Evolutionary conservation across 2,329 filamentous ascomycete species (phyloP).

Genomic region (Fusarium concolor): DNA sequence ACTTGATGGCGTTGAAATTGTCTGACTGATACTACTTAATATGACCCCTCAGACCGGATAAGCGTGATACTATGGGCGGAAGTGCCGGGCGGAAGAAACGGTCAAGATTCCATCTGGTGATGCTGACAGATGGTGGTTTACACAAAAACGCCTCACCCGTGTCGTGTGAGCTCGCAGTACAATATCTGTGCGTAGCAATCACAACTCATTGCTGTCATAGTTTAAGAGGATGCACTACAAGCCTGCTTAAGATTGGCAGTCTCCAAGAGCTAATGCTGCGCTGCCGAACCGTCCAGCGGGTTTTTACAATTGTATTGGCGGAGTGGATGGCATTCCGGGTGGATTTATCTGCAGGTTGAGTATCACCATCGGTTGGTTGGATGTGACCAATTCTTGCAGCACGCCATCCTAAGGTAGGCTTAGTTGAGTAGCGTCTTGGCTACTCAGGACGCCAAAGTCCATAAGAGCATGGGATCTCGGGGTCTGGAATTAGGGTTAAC

Average conservation of each 20-base stretch:
- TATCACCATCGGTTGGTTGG: slow-evolving; percentile 39
- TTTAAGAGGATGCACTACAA: slow-evolving; percentile 36
- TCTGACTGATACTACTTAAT: slow-evolving; percentile 30
- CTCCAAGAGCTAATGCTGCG: slow-evolving; percentile 31
- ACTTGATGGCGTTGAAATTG: slow-evolving; percentile 37
- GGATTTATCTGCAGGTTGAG: slow-evolving; percentile 33
- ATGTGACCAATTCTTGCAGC: slow-evolving; percentile 27
- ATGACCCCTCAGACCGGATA: slow-evolving; percentile 19
- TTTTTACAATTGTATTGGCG: slow-evolving; percentile 35
- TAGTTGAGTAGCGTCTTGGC: slow-evolving; percentile 35
- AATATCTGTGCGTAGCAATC: background rate
- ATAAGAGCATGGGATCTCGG: slow-evolving; percentile 20
- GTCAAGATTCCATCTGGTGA: slow-evolving; percentile 23
- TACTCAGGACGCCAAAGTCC: slow-evolving; percentile 12
- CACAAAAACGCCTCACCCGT: background rate
- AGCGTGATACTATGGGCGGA: slow-evolving; percentile 16
- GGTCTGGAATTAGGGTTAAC: slow-evolving; percentile 36
- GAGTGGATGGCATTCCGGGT: slow-evolving; percentile 25
- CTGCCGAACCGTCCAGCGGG: slow-evolving; percentile 37
- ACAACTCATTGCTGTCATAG: slow-evolving; percentile 7
- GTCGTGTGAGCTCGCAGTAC: background rate
- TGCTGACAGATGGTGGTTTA: slow-evolving; percentile 37
- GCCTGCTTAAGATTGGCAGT: slow-evolving; percentile 25
- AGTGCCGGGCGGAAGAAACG: slow-evolving; percentile 29
- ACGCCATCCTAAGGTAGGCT: slow-evolving; percentile 29